phyloP scores from a whole-genome alignment of 345 rosid genomes.

The Boechera retrofracta region DNA sequence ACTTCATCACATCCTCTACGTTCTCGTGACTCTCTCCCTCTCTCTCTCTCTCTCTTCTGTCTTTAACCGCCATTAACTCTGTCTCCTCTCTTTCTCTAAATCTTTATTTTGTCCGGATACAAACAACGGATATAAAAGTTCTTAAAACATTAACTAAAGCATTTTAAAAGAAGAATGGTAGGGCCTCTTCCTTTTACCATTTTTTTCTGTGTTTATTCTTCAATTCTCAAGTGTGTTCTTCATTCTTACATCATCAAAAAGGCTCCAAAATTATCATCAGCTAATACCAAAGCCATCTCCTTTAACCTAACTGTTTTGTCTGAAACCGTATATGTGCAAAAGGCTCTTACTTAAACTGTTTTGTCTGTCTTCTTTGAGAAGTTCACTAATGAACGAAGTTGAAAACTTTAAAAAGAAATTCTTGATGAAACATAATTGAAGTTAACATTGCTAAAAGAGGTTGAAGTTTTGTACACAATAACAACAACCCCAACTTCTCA shows the following conservation, averaged over 20 bases:
- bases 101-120: conserved; percentile 35
- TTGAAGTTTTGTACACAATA: conserved; percentile 33
- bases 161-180: conserved; percentile 11
- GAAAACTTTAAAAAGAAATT: background rate
- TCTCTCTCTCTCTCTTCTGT: conserved; percentile 31
- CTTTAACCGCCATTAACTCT: conserved; percentile 36
- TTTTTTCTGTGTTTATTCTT: background rate
- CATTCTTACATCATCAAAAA: conserved; percentile 36
- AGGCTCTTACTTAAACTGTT: background rate
- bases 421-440: conserved; percentile 21
- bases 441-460: conserved; percentile 26
- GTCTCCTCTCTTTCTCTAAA: conserved; percentile 36
- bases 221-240: conserved; percentile 3
- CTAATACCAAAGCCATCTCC: conserved; percentile 7
- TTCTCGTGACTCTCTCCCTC: conserved; percentile 41
- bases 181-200: conserved; percentile 13
- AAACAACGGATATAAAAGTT: conserved; percentile 32
- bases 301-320: conserved; percentile 4
- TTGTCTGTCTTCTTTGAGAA: conserved; percentile 3
- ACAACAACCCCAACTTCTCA: conserved; percentile 33
- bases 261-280: background rate
- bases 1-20: conserved; percentile 42
- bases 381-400: background rate
- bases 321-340: background rate
- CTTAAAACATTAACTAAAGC: background rate